Evolutionary conservation across 805 yeast genomes (phyloP).

Genomic region (Vanderwaltozyma polyspora): DNA sequence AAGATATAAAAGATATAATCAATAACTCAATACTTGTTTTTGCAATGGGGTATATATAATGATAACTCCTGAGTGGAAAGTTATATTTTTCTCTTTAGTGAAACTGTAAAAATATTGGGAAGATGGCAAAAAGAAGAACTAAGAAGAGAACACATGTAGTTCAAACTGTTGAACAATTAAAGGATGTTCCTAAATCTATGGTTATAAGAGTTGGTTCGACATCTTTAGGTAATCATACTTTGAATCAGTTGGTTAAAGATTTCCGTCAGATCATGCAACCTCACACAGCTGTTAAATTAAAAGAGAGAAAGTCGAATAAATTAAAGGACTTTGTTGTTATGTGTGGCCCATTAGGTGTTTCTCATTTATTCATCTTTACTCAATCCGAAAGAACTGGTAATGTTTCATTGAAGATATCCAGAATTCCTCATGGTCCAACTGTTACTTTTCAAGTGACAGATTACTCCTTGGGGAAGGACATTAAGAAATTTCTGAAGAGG

Average conservation of each 20-base stretch:
- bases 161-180: conserved; percentile 50
- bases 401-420: conserved; percentile 71
- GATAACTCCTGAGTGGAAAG: too few species aligned
- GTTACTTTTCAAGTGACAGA: conserved; percentile 65
- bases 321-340: conserved; percentile 91
- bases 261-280: conserved; percentile 90
- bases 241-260: conserved; percentile 77
- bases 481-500: conserved; percentile 53
- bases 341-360: conserved; percentile 94
- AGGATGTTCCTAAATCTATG: conserved; percentile 84
- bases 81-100: too few species aligned
- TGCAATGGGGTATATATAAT: too few species aligned
- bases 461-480: conserved; percentile 76
- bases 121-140: conserved; percentile 47
- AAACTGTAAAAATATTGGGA: too few species aligned
- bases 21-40: too few species aligned
- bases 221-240: conserved; percentile 52
- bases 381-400: conserved; percentile 70
- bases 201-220: conserved; percentile 70
- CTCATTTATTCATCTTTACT: conserved; percentile 78
- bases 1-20: too few species aligned
- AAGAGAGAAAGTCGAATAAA: conserved; percentile 79
- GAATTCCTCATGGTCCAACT: conserved; percentile 92
- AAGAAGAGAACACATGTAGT: conserved; percentile 82
- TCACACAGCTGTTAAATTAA: conserved; percentile 80